Percentiles rank a stretch among this genome's conserved stretches.
Evolutionary conservation across 2,329 filamentous ascomycete species (phyloP).

Genomic region (Microdochium nivale): DNA sequence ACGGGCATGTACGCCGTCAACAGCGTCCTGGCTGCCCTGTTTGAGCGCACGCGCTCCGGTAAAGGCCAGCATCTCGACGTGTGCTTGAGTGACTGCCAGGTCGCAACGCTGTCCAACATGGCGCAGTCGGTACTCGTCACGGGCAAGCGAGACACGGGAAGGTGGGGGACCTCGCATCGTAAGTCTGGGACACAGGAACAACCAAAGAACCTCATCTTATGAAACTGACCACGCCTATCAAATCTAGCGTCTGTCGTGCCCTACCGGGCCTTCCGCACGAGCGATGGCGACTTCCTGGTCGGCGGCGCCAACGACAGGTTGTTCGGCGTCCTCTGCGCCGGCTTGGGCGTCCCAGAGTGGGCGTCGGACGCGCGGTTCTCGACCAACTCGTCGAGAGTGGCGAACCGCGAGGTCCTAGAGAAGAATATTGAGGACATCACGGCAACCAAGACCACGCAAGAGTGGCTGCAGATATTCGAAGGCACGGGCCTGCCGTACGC

Average conservation of each 20-base stretch:
- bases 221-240: too few species aligned
- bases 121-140: constrained; percentile 57
- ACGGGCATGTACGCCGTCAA: constrained; percentile 63
- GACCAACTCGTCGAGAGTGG: too few species aligned
- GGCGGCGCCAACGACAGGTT: constrained; percentile 22
- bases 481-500: constrained; percentile 63
- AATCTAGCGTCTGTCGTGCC: constrained; percentile 63
- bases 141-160: constrained; percentile 46
- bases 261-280: constrained; percentile 48
- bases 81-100: constrained; percentile 58
- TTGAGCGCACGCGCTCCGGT: constrained; percentile 45
- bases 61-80: constrained; percentile 61
- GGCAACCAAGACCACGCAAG: constrained; percentile 48
- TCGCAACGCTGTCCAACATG: constrained; percentile 60
- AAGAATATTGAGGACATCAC: constrained; percentile 45
- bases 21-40: constrained; percentile 56
- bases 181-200: too few species aligned
- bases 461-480: constrained; percentile 57
- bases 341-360: constrained; percentile 17
- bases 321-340: constrained; percentile 22
- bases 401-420: too few species aligned
- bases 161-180: constrained; percentile 61
- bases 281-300: constrained; percentile 25
- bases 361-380: too few species aligned
- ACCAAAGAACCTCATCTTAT: too few species aligned